Conservation (phyloP, 2,329 filamentous ascomycete species). For the Fonsecaea pedrosoi region DNA sequence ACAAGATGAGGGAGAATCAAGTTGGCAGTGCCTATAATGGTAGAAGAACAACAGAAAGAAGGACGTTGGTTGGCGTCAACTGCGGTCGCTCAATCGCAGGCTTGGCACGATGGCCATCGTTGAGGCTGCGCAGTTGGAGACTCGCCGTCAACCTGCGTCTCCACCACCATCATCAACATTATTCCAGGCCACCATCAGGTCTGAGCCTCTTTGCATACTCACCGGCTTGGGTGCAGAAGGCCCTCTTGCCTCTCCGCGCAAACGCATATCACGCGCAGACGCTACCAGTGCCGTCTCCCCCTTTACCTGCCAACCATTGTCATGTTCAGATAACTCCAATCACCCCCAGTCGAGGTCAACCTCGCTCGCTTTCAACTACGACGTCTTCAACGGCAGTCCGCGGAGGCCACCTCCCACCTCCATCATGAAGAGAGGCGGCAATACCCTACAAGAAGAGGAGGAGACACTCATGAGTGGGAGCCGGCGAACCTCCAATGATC, state of each 20-base stretch:
- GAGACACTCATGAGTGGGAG: conserved; percentile 26
- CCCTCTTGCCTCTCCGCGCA: conserved; percentile 25
- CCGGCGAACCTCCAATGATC: conserved; percentile 8
- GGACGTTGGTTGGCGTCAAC: not conserved
- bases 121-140: not conserved
- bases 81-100: conserved; percentile 6
- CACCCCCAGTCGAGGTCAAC: conserved; percentile 30
- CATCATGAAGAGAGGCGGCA: conserved; percentile 22
- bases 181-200: not conserved
- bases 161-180: conserved; percentile 9
- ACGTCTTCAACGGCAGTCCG: conserved; percentile 24
- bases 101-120: conserved; percentile 6
- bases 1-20: not conserved
- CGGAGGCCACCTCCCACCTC: conserved; percentile 15
- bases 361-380: conserved; percentile 31
- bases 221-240: conserved; percentile 25
- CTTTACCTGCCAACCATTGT: conserved; percentile 1
- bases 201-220: conserved; percentile 22
- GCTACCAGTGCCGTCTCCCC: conserved; percentile 22
- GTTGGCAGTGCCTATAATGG: not conserved
- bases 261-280: conserved; percentile 27
- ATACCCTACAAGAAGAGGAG: conserved; percentile 24
- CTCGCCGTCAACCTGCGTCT: conserved; percentile 1
- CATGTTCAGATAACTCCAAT: conserved; percentile 29
- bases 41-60: not conserved